These are phyloP conservation scores for Cutaneotrichosporon cyanovorans DNA, from an alignment of 1,284 basidiomycete species.

Conservation along the genomic window DNA sequence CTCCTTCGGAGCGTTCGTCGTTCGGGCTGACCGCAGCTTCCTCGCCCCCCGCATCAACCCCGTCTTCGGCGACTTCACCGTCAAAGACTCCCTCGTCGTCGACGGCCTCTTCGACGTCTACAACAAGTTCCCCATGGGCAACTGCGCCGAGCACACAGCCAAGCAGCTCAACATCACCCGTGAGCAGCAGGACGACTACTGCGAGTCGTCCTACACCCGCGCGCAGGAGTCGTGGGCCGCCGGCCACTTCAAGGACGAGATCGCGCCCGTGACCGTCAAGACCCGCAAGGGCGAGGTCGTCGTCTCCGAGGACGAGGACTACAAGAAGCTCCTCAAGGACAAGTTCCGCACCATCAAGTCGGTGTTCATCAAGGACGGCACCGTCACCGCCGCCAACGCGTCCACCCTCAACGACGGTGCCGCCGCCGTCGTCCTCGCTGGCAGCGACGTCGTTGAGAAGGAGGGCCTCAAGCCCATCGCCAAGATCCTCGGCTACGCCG, in stretches of 20 bases:
- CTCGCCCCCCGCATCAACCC: slow-evolving; percentile 82
- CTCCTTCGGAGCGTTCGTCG: not conserved
- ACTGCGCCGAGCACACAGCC: slow-evolving; percentile 85
- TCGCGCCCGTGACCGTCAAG: slow-evolving; percentile 48
- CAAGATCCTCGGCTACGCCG: slow-evolving; percentile 86
- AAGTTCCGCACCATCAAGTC: slow-evolving; percentile 79
- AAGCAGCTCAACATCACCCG: slow-evolving; percentile 75
- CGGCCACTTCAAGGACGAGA: slow-evolving; percentile 67
- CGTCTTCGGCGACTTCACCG: slow-evolving; percentile 78
- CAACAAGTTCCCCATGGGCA: slow-evolving; percentile 93
- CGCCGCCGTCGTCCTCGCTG: slow-evolving; percentile 89
- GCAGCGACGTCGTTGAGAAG: slow-evolving; percentile 79
- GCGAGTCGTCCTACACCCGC: slow-evolving; percentile 89
- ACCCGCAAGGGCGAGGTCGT: slow-evolving; percentile 78
- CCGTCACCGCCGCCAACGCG: slow-evolving; percentile 92
- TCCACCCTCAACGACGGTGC: slow-evolving; percentile 95
- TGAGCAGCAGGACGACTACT: slow-evolving; percentile 79
- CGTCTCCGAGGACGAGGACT: slow-evolving; percentile 93
- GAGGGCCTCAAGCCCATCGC: slow-evolving; percentile 84
- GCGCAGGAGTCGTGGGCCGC: slow-evolving; percentile 83
- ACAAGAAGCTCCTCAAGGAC: slow-evolving; percentile 88
- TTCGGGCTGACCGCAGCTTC: slow-evolving; percentile 55
- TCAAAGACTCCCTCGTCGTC: slow-evolving; percentile 77
- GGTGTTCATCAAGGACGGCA: slow-evolving; percentile 80
- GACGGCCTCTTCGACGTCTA: slow-evolving; percentile 96